These are phyloP conservation scores for Pseudoperonospora humuli DNA, from an alignment of 352 stramenopile species.

Conservation along the genomic window DNA sequence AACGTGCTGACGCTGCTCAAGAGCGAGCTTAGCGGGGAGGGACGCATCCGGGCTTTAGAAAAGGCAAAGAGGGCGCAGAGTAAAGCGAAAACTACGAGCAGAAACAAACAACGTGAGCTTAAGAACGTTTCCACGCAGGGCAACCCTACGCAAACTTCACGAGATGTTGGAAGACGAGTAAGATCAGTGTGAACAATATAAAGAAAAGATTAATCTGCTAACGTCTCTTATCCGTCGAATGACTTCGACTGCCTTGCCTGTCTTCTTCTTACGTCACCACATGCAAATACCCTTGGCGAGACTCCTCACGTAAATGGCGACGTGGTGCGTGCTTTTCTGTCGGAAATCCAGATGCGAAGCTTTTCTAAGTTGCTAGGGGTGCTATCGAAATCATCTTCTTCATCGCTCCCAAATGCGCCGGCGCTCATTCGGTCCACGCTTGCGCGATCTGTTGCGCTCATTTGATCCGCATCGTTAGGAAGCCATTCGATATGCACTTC, in stretches of 20 bases:
- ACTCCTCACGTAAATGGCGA: conserved; percentile 53
- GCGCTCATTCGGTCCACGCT: conserved; percentile 33
- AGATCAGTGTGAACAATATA: too few relatives aligned
- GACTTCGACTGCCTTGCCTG: neutral
- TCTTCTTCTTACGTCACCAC: conserved; percentile 14
- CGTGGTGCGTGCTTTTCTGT: conserved; percentile 73
- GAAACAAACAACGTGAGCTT: too few relatives aligned
- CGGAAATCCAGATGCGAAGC: conserved; percentile 82
- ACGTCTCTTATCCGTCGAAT: neutral
- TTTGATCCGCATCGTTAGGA: conserved; percentile 40
- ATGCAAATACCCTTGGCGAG: conserved; percentile 10
- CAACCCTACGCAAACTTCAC: too few relatives aligned
- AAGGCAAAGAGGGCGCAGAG: too few relatives aligned
- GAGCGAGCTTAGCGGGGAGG: too few relatives aligned
- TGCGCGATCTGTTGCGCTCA: conserved; percentile 25
- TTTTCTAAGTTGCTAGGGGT: conserved; percentile 53
- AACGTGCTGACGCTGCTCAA: too few relatives aligned
- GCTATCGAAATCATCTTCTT: conserved; percentile 17
- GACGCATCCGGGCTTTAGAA: too few relatives aligned
- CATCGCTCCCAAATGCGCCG: conserved; percentile 11
- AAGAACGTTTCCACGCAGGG: too few relatives aligned
- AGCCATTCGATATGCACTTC: conserved; percentile 83
- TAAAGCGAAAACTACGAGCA: too few relatives aligned
- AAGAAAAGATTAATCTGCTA: too few relatives aligned
- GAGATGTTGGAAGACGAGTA: too few relatives aligned